These are phyloP conservation scores for Toxoplasma gondii DNA, from an alignment of 169 alveolate genomes.

Conservation along the genomic window DNA sequence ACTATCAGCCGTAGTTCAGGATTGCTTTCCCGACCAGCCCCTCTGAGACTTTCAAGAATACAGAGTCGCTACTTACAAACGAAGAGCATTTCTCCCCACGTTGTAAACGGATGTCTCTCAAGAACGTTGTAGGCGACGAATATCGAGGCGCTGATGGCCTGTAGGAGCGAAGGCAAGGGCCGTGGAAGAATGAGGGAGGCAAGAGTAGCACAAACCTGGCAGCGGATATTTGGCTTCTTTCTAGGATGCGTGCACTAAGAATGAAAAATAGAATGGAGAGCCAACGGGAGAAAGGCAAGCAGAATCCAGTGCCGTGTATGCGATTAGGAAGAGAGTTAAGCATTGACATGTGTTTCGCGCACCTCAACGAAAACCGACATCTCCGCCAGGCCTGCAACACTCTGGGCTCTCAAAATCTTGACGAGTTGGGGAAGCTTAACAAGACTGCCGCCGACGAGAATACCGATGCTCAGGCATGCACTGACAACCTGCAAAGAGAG, in stretches of 20 bases:
- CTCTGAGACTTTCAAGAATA: not conserved
- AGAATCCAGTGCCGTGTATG: no score
- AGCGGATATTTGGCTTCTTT: no score
- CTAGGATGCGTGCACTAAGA: no score
- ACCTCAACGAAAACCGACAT: constrained; percentile 21
- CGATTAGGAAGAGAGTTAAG: no score
- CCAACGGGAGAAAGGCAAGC: no score
- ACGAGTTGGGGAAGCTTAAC: constrained; percentile 21
- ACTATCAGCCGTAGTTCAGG: not conserved
- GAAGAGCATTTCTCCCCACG: constrained; percentile 31
- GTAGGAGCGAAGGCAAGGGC: not conserved
- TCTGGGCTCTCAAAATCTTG: not conserved
- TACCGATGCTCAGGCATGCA: not conserved
- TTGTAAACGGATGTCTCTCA: not conserved
- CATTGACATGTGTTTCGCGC: not conserved
- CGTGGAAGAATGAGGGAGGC: not conserved
- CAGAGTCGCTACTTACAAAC: not conserved
- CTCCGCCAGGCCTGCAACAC: constrained; percentile 23
- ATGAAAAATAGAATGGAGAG: no score
- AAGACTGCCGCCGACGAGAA: constrained; percentile 13
- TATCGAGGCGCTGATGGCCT: not conserved
- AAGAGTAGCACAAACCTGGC: no score
- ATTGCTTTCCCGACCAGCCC: not conserved
- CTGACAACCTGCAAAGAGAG: not conserved
- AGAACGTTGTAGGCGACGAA: constrained; percentile 9